Percentiles rank a stretch among this genome's conserved stretches.
These are phyloP conservation scores for Ploettnerulaceae sp. DNA, from an alignment of 2,329 filamentous ascomycete genomes.

Conservation along the genomic window DNA sequence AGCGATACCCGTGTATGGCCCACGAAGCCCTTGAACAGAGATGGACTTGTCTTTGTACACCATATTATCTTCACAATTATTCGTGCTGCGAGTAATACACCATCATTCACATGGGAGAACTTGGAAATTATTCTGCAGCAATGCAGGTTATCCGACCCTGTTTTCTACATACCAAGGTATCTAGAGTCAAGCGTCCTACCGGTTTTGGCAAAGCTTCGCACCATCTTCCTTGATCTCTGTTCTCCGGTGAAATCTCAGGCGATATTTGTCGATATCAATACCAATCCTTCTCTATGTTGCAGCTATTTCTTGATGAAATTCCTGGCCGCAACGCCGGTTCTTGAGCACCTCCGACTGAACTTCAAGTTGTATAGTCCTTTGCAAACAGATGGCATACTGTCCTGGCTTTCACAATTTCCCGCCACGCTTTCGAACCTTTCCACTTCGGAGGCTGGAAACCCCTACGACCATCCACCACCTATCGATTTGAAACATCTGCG, in stretches of 20 bases:
- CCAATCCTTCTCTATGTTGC: constrained; percentile 24
- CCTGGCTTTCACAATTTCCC: constrained; percentile 12
- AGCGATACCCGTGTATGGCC: no score
- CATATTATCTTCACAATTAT: constrained; percentile 39
- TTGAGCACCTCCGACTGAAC: constrained; percentile 52
- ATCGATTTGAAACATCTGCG: constrained; percentile 36
- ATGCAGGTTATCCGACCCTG: constrained; percentile 36
- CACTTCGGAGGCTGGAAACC: neutral
- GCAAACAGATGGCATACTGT: constrained; percentile 3
- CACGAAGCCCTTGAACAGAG: no score
- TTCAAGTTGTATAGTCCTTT: constrained; percentile 28
- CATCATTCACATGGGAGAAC: constrained; percentile 36
- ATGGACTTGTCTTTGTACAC: constrained; percentile 24
- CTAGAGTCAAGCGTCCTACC: constrained; percentile 36
- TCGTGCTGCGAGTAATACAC: constrained; percentile 40
- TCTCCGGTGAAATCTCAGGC: neutral
- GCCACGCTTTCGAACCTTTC: neutral
- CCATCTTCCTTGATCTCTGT: constrained; percentile 34
- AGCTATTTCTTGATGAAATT: constrained; percentile 17
- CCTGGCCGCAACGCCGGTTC: constrained; percentile 37
- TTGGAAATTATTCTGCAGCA: constrained; percentile 45
- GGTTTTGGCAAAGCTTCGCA: constrained; percentile 43
- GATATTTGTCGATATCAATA: constrained; percentile 21
- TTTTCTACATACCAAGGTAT: constrained; percentile 44
- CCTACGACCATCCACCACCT: constrained; percentile 19